Evolutionary conservation across 2,329 filamentous ascomycete species (phyloP).

Genomic region (Ascosphaera apis): DNA sequence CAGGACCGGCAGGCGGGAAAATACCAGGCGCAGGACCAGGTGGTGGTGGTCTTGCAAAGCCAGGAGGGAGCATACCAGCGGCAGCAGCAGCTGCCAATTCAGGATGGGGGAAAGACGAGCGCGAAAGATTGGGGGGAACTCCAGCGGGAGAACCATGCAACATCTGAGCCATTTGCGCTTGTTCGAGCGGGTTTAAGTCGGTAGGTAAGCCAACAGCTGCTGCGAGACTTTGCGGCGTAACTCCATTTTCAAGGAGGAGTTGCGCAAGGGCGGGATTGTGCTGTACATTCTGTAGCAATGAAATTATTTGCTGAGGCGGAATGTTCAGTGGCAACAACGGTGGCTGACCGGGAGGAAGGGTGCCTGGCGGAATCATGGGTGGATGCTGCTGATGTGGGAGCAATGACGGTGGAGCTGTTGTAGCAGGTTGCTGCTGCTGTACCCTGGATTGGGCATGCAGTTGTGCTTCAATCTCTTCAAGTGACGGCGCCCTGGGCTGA

Average conservation of each 20-base stretch:
- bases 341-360: not conserved
- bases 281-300: not conserved
- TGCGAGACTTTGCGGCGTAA: not conserved
- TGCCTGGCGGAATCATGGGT: conserved; percentile 7
- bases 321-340: not conserved
- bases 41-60: not conserved
- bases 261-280: not conserved
- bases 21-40: not conserved
- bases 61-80: not conserved
- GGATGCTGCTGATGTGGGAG: conserved; percentile 7
- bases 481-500: conserved; percentile 7
- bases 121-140: not conserved
- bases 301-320: not conserved
- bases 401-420: conserved; percentile 12
- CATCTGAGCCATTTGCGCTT: not conserved
- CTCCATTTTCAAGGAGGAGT: not conserved
- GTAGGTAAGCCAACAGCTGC: not conserved
- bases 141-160: not conserved
- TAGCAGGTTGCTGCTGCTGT: conserved; percentile 11
- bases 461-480: conserved; percentile 1
- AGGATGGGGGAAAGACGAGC: not conserved
- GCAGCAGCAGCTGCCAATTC: not conserved
- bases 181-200: not conserved
- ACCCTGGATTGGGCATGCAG: conserved; percentile 7
- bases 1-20: not conserved